Evolutionary conservation across 768 basidiomycete species (phyloP).

Genomic region (Gymnopilus dilepis): DNA sequence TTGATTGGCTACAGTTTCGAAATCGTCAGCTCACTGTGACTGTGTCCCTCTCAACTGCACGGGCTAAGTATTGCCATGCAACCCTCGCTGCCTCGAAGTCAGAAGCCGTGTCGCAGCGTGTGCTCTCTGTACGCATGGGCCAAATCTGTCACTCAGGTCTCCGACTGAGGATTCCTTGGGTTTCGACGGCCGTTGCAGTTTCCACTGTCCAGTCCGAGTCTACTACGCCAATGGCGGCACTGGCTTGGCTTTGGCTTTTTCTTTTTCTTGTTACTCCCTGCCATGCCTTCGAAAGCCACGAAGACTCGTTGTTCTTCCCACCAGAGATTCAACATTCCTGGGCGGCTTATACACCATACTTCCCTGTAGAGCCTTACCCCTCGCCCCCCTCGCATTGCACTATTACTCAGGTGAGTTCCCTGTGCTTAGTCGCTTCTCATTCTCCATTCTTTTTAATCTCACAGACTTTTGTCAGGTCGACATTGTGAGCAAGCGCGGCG

Average conservation of each 20-base stretch:
- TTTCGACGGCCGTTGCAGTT: too few species aligned
- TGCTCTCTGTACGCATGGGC: too few species aligned
- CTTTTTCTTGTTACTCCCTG: not conserved
- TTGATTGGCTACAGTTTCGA: not conserved
- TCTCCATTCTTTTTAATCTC: not conserved
- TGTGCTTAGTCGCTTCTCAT: not conserved
- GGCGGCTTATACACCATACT: slow-evolving; percentile 31
- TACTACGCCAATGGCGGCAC: too few species aligned
- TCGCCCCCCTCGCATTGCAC: slow-evolving; percentile 25
- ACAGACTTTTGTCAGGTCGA: not conserved
- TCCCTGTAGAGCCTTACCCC: slow-evolving; percentile 25
- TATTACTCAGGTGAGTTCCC: slow-evolving; percentile 26
- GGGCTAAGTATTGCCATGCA: too few species aligned
- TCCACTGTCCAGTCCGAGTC: too few species aligned
- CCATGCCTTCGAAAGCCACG: not conserved
- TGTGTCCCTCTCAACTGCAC: too few species aligned
- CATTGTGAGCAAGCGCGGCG: not conserved
- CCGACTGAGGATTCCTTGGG: too few species aligned
- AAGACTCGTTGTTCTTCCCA: not conserved
- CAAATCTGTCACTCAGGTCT: too few species aligned
- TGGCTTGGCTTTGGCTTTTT: not conserved
- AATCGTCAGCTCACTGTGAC: too few species aligned
- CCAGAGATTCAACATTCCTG: slow-evolving; percentile 22
- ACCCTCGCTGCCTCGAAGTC: too few species aligned
- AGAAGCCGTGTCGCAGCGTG: too few species aligned